These are phyloP conservation scores for Tubosaeta sp. DNA, from an alignment of 768 basidiomycete species.

Conservation along the genomic window DNA sequence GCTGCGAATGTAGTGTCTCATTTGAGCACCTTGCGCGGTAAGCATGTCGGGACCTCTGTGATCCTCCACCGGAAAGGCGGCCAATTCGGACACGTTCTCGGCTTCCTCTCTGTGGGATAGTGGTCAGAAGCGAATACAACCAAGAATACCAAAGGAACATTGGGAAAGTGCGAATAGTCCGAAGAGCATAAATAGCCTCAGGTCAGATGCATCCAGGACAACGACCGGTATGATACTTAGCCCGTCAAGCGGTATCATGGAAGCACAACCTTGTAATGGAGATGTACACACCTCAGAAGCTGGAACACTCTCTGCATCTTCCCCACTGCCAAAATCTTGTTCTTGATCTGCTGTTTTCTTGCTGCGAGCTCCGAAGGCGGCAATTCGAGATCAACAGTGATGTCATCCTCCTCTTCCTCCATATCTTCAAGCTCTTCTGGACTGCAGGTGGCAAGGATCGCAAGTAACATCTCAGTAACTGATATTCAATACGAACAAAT, in stretches of 20 bases:
- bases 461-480: conserved; percentile 98
- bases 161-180: neutral
- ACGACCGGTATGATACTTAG: neutral
- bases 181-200: neutral
- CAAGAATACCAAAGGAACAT: neutral
- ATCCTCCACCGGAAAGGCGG: conserved; percentile 32
- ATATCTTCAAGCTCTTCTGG: conserved; percentile 87
- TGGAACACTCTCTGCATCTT: conserved; percentile 89
- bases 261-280: neutral
- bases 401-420: conserved; percentile 37
- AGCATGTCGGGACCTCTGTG: conserved; percentile 52
- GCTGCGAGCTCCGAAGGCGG: conserved; percentile 43
- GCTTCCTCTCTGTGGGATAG: conserved; percentile 58
- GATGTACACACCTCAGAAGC: conserved; percentile 61
- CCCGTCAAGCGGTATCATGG: neutral
- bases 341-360: conserved; percentile 78
- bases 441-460: conserved; percentile 89
- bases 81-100: conserved; percentile 71
- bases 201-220: neutral
- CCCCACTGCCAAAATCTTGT: conserved; percentile 91
- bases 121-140: neutral
- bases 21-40: conserved; percentile 55
- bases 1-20: conserved; percentile 57
- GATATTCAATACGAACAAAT: neutral
- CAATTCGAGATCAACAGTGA: conserved; percentile 25